Evolutionary conservation across 2,329 filamentous ascomycete genomes (phyloP).

Genomic region (Elsinoe ampelina): DNA sequence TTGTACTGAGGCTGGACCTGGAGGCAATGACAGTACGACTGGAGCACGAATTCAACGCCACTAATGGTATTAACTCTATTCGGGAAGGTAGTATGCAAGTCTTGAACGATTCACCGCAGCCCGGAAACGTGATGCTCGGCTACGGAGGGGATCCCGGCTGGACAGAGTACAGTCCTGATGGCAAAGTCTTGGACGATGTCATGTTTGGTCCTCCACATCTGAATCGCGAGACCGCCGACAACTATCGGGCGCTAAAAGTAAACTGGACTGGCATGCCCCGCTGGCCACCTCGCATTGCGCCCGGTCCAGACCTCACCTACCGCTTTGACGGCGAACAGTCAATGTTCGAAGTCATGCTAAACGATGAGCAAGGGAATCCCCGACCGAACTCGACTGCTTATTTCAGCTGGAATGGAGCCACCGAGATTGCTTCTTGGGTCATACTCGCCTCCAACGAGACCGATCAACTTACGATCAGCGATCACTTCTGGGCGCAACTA

Average conservation of each 20-base stretch:
- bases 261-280: not conserved
- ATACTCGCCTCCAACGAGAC: slow-evolving; percentile 15
- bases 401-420: slow-evolving; percentile 18
- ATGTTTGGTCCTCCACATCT: slow-evolving; percentile 30
- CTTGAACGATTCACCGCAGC: slow-evolving; percentile 34
- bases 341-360: not conserved
- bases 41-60: not conserved
- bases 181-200: slow-evolving; percentile 42
- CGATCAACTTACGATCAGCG: not conserved
- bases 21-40: not conserved
- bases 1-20: slow-evolving; percentile 8
- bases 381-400: slow-evolving; percentile 12
- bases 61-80: slow-evolving; percentile 26
- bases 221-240: slow-evolving; percentile 1
- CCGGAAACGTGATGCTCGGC: slow-evolving; percentile 44
- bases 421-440: slow-evolving; percentile 15
- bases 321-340: not conserved
- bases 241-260: slow-evolving; percentile 6
- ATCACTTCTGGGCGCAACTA: not conserved
- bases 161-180: slow-evolving; percentile 35
- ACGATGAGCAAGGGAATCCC: not conserved
- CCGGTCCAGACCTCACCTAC: not conserved
- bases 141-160: slow-evolving; percentile 39
- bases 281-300: not conserved
- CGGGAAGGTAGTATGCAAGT: slow-evolving; percentile 45